Evolutionary conservation across 2,329 filamentous ascomycete genomes (phyloP).

Genomic region (Penicillium freii): DNA sequence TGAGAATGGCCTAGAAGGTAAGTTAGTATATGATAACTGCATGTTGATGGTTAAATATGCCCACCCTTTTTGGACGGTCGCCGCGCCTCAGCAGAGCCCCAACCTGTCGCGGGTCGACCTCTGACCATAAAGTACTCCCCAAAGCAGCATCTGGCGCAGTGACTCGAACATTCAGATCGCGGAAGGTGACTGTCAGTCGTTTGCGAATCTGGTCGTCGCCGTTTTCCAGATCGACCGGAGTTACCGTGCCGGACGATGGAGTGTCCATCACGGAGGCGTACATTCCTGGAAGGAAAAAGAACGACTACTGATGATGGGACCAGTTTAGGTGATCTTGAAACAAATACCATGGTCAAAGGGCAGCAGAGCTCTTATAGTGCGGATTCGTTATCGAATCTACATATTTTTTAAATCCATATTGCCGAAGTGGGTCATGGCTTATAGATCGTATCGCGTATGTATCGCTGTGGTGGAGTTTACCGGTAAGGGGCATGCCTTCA

Average conservation of each 20-base stretch:
- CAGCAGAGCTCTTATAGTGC: slow-evolving; percentile 14
- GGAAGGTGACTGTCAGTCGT: slow-evolving; percentile 38
- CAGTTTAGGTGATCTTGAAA: neutral
- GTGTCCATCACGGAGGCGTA: slow-evolving; percentile 24
- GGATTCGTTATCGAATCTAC: neutral
- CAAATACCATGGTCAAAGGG: neutral
- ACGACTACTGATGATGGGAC: neutral
- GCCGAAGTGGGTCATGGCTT: slow-evolving; percentile 10
- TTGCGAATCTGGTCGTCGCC: slow-evolving; percentile 26
- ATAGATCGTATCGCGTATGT: neutral
- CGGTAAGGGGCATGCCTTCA: neutral
- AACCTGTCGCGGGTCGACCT: slow-evolving; percentile 33
- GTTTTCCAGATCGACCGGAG: slow-evolving; percentile 27
- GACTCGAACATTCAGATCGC: slow-evolving; percentile 35
- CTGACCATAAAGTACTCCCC: slow-evolving; percentile 36
- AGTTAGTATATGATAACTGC: neutral
- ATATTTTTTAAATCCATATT: slow-evolving; percentile 21
- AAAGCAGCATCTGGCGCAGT: slow-evolving; percentile 38
- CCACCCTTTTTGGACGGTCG: slow-evolving; percentile 31
- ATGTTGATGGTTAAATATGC: neutral
- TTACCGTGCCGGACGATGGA: slow-evolving; percentile 29
- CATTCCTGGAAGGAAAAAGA: neutral
- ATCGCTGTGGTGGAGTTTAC: neutral
- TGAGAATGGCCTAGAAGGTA: slow-evolving; percentile 38
- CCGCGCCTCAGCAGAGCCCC: slow-evolving; percentile 20